Evolutionary conservation across 495 filamentous ascomycete species (phyloP).

Genomic region (Schizothecium vesticola): DNA sequence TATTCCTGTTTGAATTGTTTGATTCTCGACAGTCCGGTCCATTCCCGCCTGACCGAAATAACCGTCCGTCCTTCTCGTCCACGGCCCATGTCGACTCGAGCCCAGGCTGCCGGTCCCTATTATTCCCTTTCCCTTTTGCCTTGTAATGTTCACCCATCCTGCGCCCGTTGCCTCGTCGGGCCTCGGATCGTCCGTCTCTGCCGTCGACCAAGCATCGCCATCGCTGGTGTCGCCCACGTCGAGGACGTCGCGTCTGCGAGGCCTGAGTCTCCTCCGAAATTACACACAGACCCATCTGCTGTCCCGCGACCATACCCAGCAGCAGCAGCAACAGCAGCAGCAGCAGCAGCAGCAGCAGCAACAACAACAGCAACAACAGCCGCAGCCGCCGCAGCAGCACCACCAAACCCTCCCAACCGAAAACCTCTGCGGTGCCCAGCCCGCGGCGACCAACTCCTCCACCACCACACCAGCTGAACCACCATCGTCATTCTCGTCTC

Average conservation of each 20-base stretch:
- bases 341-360: too few species aligned
- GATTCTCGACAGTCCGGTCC: too few species aligned
- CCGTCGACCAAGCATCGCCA: conserved; percentile 38
- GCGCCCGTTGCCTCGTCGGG: conserved; percentile 41
- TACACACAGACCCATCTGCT: conserved; percentile 64
- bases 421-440: neutral
- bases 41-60: neutral
- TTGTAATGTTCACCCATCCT: conserved; percentile 50
- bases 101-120: neutral
- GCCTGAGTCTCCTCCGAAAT: conserved; percentile 67
- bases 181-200: conserved; percentile 25
- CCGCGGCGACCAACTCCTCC: neutral
- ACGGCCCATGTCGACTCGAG: neutral
- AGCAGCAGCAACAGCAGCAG: neutral
- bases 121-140: neutral
- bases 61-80: too few species aligned
- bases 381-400: neutral
- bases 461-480: neutral
- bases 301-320: conserved; percentile 40
- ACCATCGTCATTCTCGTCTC: neutral
- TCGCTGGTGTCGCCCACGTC: conserved; percentile 42
- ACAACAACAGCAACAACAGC: too few species aligned
- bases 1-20: too few species aligned
- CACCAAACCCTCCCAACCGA: conserved; percentile 1
- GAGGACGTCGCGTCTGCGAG: conserved; percentile 59